These are phyloP conservation scores for Strobilomyces dryophilus DNA, from an alignment of 768 basidiomycete species.

Conservation along the genomic window DNA sequence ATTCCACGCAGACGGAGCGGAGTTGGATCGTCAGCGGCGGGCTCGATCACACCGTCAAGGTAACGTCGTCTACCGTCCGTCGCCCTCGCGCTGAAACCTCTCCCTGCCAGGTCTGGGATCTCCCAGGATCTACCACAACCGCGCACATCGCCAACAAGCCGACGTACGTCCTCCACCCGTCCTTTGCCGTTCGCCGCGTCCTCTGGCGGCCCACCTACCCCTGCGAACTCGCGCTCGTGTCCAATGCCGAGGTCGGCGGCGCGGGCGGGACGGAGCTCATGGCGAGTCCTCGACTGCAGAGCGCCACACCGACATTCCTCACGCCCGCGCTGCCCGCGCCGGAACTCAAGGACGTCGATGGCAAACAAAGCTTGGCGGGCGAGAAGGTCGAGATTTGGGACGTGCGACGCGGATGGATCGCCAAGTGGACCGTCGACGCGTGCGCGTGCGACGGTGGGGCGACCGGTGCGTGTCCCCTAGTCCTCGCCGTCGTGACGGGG, in stretches of 20 bases:
- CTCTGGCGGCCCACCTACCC: conserved; percentile 75
- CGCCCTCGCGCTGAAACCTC: no score
- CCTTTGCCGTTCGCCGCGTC: conserved; percentile 70
- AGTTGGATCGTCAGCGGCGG: conserved; percentile 83
- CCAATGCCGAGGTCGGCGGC: conserved; percentile 53
- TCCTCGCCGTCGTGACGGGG: not conserved
- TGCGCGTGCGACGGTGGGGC: conserved; percentile 67
- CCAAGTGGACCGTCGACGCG: conserved; percentile 74
- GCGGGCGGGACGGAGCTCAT: conserved; percentile 22
- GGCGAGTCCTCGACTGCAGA: conserved; percentile 29
- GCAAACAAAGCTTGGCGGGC: conserved; percentile 26
- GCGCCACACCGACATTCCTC: conserved; percentile 19
- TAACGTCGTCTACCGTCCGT: conserved; percentile 17
- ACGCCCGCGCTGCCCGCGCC: conserved; percentile 1
- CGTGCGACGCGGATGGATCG: conserved; percentile 72
- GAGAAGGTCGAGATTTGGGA: conserved; percentile 86
- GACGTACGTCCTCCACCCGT: conserved; percentile 67
- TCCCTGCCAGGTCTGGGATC: conserved; percentile 61
- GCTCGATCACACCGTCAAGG: conserved; percentile 77
- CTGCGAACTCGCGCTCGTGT: conserved; percentile 71
- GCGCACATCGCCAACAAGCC: conserved; percentile 62
- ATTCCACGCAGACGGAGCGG: conserved; percentile 17
- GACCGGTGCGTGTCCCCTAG: conserved; percentile 48
- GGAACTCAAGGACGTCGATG: conserved; percentile 16
- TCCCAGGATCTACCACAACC: conserved; percentile 35